Percentiles rank a stretch among this genome's conserved stretches.
phyloP scores from a whole-genome alignment of 768 basidiomycete genomes.

The Kwoniella heveanensis region DNA sequence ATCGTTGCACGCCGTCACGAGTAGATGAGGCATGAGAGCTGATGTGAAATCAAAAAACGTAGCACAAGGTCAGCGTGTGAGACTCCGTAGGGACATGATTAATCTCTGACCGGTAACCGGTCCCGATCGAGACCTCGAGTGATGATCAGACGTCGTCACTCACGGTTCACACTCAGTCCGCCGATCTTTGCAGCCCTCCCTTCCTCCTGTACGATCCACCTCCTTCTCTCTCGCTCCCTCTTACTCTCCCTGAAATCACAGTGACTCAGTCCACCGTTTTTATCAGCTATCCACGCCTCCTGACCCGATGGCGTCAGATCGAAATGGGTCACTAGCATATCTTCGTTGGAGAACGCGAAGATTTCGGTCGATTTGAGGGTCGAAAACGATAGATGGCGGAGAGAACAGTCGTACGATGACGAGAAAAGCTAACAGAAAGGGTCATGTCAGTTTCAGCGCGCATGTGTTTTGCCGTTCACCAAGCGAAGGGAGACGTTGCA shows the following conservation, averaged over 20 bases:
- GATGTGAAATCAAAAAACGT: neutral
- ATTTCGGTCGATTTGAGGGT: slow-evolving; percentile 54
- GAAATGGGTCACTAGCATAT: slow-evolving; percentile 57
- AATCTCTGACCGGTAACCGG: neutral
- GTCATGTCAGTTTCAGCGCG: too few relatives aligned
- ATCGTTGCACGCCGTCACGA: slow-evolving; percentile 56
- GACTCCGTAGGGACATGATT: too few relatives aligned
- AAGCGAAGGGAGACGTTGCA: neutral
- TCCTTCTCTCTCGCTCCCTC: slow-evolving; percentile 32
- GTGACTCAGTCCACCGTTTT: slow-evolving; percentile 54
- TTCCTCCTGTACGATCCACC: slow-evolving; percentile 49
- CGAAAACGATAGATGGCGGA: slow-evolving; percentile 56
- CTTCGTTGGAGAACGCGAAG: slow-evolving; percentile 54
- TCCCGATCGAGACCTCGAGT: neutral
- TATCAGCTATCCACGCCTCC: slow-evolving; percentile 54
- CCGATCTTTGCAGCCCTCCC: slow-evolving; percentile 53
- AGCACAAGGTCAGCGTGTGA: neutral
- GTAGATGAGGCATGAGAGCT: slow-evolving; percentile 51
- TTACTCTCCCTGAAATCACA: slow-evolving; percentile 49
- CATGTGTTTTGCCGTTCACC: too few relatives aligned
- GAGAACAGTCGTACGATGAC: slow-evolving; percentile 57
- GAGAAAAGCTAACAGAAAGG: slow-evolving; percentile 51
- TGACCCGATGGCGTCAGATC: slow-evolving; percentile 54
- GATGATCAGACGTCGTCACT: too few relatives aligned
- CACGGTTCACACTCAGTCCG: slow-evolving; percentile 56